Evolutionary conservation across 768 basidiomycete genomes (phyloP).

Genomic region (Leccinum obscurum): DNA sequence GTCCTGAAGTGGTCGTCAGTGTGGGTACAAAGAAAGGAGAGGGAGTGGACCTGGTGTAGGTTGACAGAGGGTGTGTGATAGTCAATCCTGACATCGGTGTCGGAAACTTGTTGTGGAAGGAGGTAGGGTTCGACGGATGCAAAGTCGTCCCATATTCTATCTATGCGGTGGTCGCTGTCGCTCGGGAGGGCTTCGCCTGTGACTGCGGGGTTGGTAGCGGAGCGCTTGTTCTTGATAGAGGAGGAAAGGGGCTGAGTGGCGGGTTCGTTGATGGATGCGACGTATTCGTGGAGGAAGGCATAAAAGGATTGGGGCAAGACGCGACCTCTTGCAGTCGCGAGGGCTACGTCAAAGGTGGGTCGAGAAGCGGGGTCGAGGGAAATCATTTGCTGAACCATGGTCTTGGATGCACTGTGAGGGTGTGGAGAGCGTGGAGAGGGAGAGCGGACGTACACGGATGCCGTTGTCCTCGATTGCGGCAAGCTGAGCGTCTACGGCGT

Average conservation of each 20-base stretch:
- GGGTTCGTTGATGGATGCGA: slow-evolving; percentile 75
- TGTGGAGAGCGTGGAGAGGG: background rate
- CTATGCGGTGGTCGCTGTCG: slow-evolving; percentile 84
- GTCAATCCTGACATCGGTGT: slow-evolving; percentile 58
- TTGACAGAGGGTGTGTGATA: slow-evolving; percentile 47
- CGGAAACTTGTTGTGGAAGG: slow-evolving; percentile 42
- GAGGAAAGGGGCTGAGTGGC: slow-evolving; percentile 46
- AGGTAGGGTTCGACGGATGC: slow-evolving; percentile 77
- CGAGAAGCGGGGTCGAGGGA: slow-evolving; percentile 72
- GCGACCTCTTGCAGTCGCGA: slow-evolving; percentile 71
- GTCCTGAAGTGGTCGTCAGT: slow-evolving; percentile 45
- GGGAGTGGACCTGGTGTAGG: slow-evolving; percentile 54
- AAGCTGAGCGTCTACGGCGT: slow-evolving; percentile 71
- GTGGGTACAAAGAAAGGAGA: background rate
- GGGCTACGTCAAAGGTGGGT: slow-evolving; percentile 77
- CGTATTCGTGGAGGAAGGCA: slow-evolving; percentile 90
- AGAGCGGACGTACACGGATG: slow-evolving; percentile 62
- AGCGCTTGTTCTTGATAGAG: slow-evolving; percentile 23
- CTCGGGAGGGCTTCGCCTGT: slow-evolving; percentile 52
- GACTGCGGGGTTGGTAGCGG: slow-evolving; percentile 11
- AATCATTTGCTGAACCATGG: slow-evolving; percentile 89
- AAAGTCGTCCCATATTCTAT: slow-evolving; percentile 86
- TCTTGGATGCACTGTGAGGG: slow-evolving; percentile 45
- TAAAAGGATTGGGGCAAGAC: slow-evolving; percentile 95
- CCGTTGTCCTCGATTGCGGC: slow-evolving; percentile 76